Conservation (phyloP, 2,329 filamentous ascomycete genomes). For the Clathrospora elynae region DNA sequence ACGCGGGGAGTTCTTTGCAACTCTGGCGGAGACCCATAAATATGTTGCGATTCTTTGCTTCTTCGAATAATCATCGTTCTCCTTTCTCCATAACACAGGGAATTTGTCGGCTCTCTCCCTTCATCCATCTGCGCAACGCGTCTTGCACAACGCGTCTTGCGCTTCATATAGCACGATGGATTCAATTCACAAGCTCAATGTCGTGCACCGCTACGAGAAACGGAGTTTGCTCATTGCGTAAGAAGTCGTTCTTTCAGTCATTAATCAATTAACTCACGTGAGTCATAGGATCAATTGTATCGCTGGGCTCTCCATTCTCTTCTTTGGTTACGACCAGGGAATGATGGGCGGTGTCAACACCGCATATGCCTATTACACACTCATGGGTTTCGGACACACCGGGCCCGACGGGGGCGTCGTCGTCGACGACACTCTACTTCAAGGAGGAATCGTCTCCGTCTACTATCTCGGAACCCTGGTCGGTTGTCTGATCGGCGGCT, state of each 20-base stretch:
- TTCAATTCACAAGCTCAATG: constrained; percentile 32
- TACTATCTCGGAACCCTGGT: constrained; percentile 41
- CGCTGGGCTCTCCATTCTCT: constrained; percentile 39
- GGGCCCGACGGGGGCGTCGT: constrained; percentile 30
- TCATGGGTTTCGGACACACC: constrained; percentile 39
- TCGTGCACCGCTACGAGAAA: constrained; percentile 36
- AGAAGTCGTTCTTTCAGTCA: not conserved
- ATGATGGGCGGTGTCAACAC: constrained; percentile 45
- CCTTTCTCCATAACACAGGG: too few relatives aligned
- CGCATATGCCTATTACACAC: constrained; percentile 38
- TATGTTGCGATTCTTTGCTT: too few relatives aligned
- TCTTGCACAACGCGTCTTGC: too few relatives aligned
- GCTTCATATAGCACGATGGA: constrained; percentile 23
- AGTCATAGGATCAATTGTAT: constrained; percentile 33
- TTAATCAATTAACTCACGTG: not conserved
- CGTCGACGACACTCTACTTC: constrained; percentile 33
- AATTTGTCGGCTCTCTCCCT: too few relatives aligned
- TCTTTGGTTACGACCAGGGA: constrained; percentile 44
- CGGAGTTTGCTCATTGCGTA: constrained; percentile 34
- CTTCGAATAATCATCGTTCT: too few relatives aligned
- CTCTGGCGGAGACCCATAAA: too few relatives aligned
- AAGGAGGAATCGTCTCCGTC: constrained; percentile 43
- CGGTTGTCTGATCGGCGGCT: constrained; percentile 34
- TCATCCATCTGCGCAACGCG: too few relatives aligned
- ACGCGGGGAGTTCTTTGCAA: too few relatives aligned